Evolutionary conservation across 306 rosid species (phyloP).

Genomic region (Biancaea sappan): DNA sequence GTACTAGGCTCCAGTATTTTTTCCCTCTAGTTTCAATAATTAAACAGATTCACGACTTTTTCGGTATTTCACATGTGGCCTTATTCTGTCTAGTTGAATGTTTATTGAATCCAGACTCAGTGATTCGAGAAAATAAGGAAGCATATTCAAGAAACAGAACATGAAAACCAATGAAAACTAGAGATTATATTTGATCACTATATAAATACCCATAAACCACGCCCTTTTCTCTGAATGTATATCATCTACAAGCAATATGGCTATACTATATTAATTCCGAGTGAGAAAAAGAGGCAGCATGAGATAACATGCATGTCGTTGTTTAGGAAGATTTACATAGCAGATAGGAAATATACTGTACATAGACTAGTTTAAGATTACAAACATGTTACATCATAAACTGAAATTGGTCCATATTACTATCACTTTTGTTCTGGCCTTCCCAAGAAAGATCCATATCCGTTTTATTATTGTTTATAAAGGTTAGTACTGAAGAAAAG

Average conservation of each 20-base stretch:
- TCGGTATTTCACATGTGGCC: too few species aligned
- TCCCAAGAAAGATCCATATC: not conserved
- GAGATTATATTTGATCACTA: not conserved
- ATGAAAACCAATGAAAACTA: not conserved
- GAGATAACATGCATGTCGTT: conserved; percentile 25
- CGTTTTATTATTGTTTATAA: not conserved
- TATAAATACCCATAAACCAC: not conserved
- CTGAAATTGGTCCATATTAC: conserved; percentile 31
- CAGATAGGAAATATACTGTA: conserved; percentile 33
- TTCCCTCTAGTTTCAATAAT: not conserved
- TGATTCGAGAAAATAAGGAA: not conserved
- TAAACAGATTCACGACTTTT: too few species aligned
- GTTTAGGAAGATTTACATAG: conserved; percentile 12
- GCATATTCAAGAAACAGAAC: conserved; percentile 1
- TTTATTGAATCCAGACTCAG: not conserved
- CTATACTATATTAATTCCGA: not conserved
- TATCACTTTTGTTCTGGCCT: conserved; percentile 15
- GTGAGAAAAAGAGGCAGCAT: conserved; percentile 10
- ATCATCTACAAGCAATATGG: not conserved
- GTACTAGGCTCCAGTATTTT: not conserved
- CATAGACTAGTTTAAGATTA: conserved; percentile 31
- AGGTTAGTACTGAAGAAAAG: conserved; percentile 53
- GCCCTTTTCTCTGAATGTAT: not conserved
- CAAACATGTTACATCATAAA: conserved; percentile 32
- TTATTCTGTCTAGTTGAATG: not conserved